A percentile compares a stretch with the other conserved stretches of the same genome.
Evolutionary conservation across 164 flowering plant genomes (phyloP).

Genomic region (Macadamia integrifolia): DNA sequence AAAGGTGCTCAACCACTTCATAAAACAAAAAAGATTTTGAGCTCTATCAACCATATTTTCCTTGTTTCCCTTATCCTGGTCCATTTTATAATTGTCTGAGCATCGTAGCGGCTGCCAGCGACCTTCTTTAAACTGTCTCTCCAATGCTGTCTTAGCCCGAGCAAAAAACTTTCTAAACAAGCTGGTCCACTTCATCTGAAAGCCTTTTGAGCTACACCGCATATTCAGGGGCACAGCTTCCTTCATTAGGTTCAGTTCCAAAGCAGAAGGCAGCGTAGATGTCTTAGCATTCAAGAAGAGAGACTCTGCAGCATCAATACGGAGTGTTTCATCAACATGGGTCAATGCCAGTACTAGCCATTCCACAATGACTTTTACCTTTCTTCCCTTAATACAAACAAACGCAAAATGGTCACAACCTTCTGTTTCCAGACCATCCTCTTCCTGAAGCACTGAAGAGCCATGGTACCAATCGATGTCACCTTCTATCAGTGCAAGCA

Average conservation of each 20-base stretch:
- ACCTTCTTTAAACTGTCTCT: constrained; percentile 77
- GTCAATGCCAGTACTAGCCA: constrained; percentile 82
- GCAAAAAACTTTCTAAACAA: constrained; percentile 88
- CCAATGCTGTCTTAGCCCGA: constrained; percentile 88
- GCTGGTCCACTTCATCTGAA: constrained; percentile 97
- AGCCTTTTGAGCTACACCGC: constrained; percentile 91
- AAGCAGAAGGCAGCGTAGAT: constrained; percentile 74
- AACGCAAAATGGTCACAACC: constrained; percentile 29
- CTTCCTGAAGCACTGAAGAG: constrained; percentile 17
- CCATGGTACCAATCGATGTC: constrained; percentile 55
- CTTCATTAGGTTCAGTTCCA: constrained; percentile 80
- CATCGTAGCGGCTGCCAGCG: constrained; percentile 49
- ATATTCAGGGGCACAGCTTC: constrained; percentile 87
- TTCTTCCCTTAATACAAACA: constrained; percentile 60
- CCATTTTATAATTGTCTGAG: constrained; percentile 10
- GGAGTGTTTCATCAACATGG: constrained; percentile 86
- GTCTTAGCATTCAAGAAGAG: constrained; percentile 92
- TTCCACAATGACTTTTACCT: constrained; percentile 49
- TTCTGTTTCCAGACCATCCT: constrained; percentile 13
- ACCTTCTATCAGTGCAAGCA: constrained; percentile 85
- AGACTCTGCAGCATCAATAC: constrained; percentile 91
- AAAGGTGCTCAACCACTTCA: constrained; percentile 88
- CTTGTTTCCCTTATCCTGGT: constrained; percentile 18
- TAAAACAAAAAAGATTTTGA: constrained; percentile 62
- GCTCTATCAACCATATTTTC: constrained; percentile 34